phyloP scores from a whole-genome alignment of 2,329 filamentous ascomycete species.

The Pseudocercospora fijiensis region DNA sequence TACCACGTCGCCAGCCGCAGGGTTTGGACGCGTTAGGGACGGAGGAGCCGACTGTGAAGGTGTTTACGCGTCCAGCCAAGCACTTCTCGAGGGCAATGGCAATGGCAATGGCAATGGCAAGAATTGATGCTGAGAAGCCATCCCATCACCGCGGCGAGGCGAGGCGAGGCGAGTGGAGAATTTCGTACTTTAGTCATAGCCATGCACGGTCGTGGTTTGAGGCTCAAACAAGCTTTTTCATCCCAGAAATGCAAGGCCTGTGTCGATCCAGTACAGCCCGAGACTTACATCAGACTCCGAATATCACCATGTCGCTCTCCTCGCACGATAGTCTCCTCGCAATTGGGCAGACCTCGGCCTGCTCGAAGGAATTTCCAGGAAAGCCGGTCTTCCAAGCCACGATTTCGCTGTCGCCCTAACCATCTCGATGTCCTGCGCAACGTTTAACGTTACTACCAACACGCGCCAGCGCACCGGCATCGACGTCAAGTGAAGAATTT shows the following conservation, averaged over 20 bases:
- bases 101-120: too few species aligned
- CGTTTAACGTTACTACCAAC: too few species aligned
- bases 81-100: background rate
- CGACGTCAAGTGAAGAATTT: too few species aligned
- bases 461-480: too few species aligned
- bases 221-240: slow-evolving; percentile 8
- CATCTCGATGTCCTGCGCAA: too few species aligned
- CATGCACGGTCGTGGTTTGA: background rate
- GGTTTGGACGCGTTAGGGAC: background rate
- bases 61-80: background rate
- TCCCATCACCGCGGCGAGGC: background rate
- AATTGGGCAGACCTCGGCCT: too few species aligned
- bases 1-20: background rate
- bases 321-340: too few species aligned
- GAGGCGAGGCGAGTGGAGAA: background rate
- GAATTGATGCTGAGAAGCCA: background rate
- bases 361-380: too few species aligned
- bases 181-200: background rate
- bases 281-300: background rate
- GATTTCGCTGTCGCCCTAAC: too few species aligned
- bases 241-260: background rate
- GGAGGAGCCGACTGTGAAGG: background rate
- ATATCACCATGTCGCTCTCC: background rate
- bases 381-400: too few species aligned
- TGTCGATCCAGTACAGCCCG: background rate